A percentile compares a stretch with the other conserved stretches of the same genome.
Conservation (phyloP, 306 rosid species). For the Rosa persica region DNA sequence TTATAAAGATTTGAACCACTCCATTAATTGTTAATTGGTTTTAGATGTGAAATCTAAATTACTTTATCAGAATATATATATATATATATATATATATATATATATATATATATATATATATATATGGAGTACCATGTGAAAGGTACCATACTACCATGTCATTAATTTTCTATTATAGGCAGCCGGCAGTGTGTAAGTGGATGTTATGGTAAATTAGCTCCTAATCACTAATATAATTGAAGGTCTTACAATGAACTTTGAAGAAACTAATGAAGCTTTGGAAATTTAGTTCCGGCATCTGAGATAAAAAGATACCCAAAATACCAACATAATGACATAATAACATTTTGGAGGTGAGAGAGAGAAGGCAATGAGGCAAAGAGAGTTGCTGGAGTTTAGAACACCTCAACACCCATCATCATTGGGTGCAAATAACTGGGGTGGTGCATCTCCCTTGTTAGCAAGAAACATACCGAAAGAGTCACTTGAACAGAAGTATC, state of each 20-base stretch:
- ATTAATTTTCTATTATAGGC: neutral
- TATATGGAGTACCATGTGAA: neutral
- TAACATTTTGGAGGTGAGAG: conserved; percentile 5
- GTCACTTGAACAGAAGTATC: conserved; percentile 59
- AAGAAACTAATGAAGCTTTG: conserved; percentile 37
- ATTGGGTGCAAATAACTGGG: conserved; percentile 64
- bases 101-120: no score
- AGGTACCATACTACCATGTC: neutral
- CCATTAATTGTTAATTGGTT: no score
- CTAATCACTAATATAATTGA: neutral
- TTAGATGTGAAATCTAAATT: no score
- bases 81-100: no score
- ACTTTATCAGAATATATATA: no score
- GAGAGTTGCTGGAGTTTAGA: conserved; percentile 49
- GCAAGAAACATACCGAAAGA: conserved; percentile 67
- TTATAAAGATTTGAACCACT: no score
- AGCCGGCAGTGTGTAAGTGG: neutral
- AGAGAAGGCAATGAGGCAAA: conserved; percentile 28
- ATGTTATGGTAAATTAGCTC: neutral
- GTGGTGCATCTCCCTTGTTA: conserved; percentile 82
- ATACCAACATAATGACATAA: conserved; percentile 1
- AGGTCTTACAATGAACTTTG: neutral
- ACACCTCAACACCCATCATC: conserved; percentile 73
- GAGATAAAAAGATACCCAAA: conserved; percentile 10
- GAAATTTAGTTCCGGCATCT: conserved; percentile 20